Percentiles rank a stretch among this genome's conserved stretches.
These are phyloP conservation scores for Diospyros kaki DNA, from an alignment of 148 eudicot species.

Conservation along the genomic window DNA sequence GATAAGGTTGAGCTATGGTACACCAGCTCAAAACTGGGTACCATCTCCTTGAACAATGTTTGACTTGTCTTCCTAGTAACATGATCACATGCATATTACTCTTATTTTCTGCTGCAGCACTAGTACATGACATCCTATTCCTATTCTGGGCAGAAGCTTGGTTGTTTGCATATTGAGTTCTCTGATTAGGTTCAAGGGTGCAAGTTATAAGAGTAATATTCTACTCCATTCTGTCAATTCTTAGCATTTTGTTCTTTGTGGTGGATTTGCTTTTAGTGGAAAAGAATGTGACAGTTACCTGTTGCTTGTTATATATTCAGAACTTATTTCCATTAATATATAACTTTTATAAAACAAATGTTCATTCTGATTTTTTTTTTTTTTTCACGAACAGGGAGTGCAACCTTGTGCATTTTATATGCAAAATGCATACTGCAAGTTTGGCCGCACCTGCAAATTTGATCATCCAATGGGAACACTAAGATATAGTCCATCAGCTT, in stretches of 20 bases:
- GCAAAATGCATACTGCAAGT: constrained; percentile 79
- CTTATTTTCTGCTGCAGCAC: background rate
- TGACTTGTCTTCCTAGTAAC: background rate
- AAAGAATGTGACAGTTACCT: background rate
- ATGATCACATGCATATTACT: background rate
- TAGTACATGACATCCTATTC: background rate
- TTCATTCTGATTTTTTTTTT: constrained; percentile 4
- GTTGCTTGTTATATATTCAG: background rate
- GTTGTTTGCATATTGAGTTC: background rate
- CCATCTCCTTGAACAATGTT: background rate
- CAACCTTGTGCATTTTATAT: constrained; percentile 73
- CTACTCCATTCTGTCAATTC: background rate
- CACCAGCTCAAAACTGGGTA: too few species aligned
- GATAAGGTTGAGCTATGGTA: too few species aligned
- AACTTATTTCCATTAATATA: background rate
- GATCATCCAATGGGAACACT: constrained; percentile 72
- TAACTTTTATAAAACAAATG: background rate
- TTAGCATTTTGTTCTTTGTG: background rate
- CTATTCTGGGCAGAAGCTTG: background rate
- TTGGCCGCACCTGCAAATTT: constrained; percentile 75
- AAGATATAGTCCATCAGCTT: constrained; percentile 61
- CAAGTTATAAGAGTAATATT: background rate
- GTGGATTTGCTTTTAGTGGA: background rate
- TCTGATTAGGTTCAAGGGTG: background rate
- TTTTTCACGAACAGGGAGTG: constrained; percentile 49